Conservation (phyloP, 1,139 yeast genomes). For the Hanseniaspora uvarum region DNA sequence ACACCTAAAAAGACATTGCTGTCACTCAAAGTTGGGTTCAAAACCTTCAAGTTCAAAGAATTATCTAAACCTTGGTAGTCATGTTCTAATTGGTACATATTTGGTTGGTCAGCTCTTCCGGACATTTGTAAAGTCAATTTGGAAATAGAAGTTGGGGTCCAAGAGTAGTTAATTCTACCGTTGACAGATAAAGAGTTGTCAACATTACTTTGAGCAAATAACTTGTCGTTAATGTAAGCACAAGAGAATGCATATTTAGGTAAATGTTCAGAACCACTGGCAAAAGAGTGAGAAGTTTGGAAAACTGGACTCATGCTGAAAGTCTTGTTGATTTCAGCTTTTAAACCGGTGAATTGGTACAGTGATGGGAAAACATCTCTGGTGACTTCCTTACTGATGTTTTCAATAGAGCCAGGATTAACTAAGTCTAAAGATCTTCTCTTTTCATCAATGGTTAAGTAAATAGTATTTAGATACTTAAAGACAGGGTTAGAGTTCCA, state of each 20-base stretch:
- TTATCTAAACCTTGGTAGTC: conserved; percentile 86
- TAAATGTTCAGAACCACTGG: conserved; percentile 74
- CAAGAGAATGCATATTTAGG: conserved; percentile 92
- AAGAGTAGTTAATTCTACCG: conserved; percentile 86
- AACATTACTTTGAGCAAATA: conserved; percentile 81
- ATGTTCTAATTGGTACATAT: conserved; percentile 94
- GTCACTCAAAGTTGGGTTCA: conserved; percentile 73
- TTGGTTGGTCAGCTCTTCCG: conserved; percentile 58
- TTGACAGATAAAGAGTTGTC: conserved; percentile 78
- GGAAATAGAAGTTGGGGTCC: conserved; percentile 71
- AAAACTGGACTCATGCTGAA: conserved; percentile 87
- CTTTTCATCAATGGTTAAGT: conserved; percentile 61
- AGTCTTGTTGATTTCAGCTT: conserved; percentile 93
- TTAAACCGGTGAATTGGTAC: conserved; percentile 87
- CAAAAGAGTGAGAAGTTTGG: conserved; percentile 92
- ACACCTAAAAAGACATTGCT: conserved; percentile 77
- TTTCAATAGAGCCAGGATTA: conserved; percentile 93
- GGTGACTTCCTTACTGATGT: conserved; percentile 82
- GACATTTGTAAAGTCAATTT: conserved; percentile 85
- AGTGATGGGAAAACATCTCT: conserved; percentile 86
- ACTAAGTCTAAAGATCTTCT: conserved; percentile 70
- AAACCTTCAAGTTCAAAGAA: conserved; percentile 77
- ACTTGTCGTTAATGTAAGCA: conserved; percentile 75
- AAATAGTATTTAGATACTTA: conserved; percentile 68
- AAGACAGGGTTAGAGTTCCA: conserved; percentile 84